phyloP scores from a whole-genome alignment of 108 stramenopile genomes.

The Cyclotella kingstonii region DNA sequence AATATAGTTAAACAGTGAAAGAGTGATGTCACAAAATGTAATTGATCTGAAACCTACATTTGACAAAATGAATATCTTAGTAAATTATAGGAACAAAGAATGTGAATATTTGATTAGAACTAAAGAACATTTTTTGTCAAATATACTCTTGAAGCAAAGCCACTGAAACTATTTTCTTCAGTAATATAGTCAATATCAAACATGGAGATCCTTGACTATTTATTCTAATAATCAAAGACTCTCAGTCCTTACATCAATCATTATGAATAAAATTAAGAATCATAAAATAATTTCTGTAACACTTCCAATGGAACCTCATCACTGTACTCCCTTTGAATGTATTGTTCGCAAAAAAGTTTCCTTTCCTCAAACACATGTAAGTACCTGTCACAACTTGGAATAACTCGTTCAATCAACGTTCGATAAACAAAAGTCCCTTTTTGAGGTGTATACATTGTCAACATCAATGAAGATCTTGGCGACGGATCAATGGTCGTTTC shows the following conservation, averaged over 20 bases:
- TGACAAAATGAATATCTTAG: too few relatives aligned
- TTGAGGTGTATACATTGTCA: constrained; percentile 52
- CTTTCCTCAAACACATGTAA: constrained; percentile 36
- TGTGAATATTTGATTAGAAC: too few relatives aligned
- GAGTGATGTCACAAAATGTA: too few relatives aligned
- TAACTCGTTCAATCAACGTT: constrained; percentile 59
- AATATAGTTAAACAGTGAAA: too few relatives aligned
- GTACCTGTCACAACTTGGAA: constrained; percentile 46
- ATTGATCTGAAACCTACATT: too few relatives aligned
- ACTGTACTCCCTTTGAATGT: constrained; percentile 36
- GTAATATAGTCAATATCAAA: too few relatives aligned
- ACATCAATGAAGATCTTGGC: constrained; percentile 71
- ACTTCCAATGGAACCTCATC: constrained; percentile 42
- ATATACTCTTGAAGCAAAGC: too few relatives aligned
- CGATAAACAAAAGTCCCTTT: constrained; percentile 67
- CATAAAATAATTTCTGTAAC: constrained; percentile 15
- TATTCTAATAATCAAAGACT: too few relatives aligned
- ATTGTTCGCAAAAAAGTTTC: constrained; percentile 13
- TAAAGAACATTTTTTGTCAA: too few relatives aligned
- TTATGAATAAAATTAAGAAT: neutral
- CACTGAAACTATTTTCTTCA: too few relatives aligned
- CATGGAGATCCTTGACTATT: too few relatives aligned
- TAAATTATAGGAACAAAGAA: too few relatives aligned
- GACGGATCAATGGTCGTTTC: constrained; percentile 76
- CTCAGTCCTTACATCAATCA: neutral